Base-by-base conservation (phyloP, 768 basidiomycete genomes). In the Arthromyces matolae region DNA sequence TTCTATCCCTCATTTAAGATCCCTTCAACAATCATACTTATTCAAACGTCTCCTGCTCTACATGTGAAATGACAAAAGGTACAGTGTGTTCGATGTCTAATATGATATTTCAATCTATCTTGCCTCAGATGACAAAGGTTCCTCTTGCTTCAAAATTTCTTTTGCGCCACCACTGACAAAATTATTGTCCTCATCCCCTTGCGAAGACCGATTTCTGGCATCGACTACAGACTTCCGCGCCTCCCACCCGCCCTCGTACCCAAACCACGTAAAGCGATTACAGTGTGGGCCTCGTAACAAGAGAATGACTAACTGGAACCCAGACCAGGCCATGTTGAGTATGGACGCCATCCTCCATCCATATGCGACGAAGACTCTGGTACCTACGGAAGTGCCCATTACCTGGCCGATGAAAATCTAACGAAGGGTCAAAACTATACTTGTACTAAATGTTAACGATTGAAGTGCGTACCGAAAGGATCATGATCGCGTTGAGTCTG, bases 401-500 rank as follows among this genome's bases (percentile, higher is more conserved):
- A 91, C 85, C 69, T 92, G 89, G 0, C 90, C 90, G 19, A 87
- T 73, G 64, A 89, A 89, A 24, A 86, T 65, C 77, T 78, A 22
- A 40, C 16, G 14, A 31, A 48, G 13, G 13, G 28, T 42, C 37
- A 18, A 10, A 20, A 35, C 38, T 9, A 32, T 14, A 16, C 41
- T n/a, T 1, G 7, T 42, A 16, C 40, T 2, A 3, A 23, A 18
- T 18, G 12, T 7, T 14, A 16, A 42, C n/a, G n/a, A n/a, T n/a
- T n/a, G 23, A 22, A 7, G 40, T 4, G 24, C 45, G 8, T 59
- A 84, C 85, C 2, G 82, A 80, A 44, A 92, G 70, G 37, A 93
- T 77, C 36, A 82, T 72, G 35, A 90, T 75, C 1, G 90, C 89
- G 54, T 93, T 92, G 9, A 94, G 56, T 24, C 90, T 76, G 5